Evolutionary conservation across 1,284 basidiomycete species (phyloP), one percentile per base, ranked within the genome.

Genomic region (Trametes versicolor): DNA sequence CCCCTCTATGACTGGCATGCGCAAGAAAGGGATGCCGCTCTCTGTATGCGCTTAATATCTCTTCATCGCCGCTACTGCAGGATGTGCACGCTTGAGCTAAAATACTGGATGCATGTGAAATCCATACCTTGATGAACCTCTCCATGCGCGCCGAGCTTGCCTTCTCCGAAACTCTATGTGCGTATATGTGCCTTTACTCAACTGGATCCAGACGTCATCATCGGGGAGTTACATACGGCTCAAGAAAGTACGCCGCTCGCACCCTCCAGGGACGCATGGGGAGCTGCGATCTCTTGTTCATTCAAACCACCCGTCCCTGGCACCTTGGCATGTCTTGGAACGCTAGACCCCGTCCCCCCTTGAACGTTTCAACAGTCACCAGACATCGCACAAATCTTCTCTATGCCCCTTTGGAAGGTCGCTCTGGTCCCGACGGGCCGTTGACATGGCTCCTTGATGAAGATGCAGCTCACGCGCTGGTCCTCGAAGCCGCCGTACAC

Each of bases 401-500:
- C 12, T 15, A 12, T 25, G 25, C 23, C 4, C 10, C 48, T 27
- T 43, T 43, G 3, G 19, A 43, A 17, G 37, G 48, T 25, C 2
- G 25, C 13, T 27, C 21, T 49, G 23, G 48, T 13, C 4, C 27
- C 25, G 25, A 10, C 51, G 51, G 51, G 34, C 51, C 51, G 51
- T 36, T 53, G 51, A 39, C n/a, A 53, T 12, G 37, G 34, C 19
- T 17, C 53, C 19, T 2, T 52, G 32, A 36, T 8, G 23, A 25
- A 32, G 37, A 41, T 41, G 37, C 25, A 29, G 37, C 25, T 27
- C 37, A 29, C 37, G 53, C 37, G 37, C 53, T 43, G 15, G 25
- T 27, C 37, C 36, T 41, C 23, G 53, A 55, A 55, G 53, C 48
- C 48, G 23, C 39, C n/a, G 23, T 17, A 19, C 25, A 41, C 10